These are phyloP conservation scores for Megacollybia marginata DNA, from an alignment of 768 basidiomycete species.

Conservation along the genomic window DNA sequence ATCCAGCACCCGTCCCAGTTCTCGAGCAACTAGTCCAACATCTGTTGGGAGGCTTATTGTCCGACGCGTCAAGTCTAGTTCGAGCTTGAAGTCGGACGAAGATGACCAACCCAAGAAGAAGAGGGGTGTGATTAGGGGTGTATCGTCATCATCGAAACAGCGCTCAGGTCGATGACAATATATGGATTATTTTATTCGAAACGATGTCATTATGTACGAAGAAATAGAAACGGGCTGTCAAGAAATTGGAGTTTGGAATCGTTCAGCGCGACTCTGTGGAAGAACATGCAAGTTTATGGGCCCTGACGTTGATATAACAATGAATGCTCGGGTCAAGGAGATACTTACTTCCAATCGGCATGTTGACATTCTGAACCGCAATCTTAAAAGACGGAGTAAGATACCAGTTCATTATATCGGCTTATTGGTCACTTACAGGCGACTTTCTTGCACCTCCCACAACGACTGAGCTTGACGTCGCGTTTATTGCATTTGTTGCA, in stretches of 20 bases:
- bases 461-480: constrained; percentile 18
- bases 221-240: neutral
- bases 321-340: constrained; percentile 3
- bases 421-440: constrained; percentile 17
- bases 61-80: neutral
- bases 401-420: no score
- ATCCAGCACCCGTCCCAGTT: neutral
- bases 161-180: no score
- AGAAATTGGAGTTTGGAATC: neutral
- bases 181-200: no score
- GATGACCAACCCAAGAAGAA: constrained; percentile 1
- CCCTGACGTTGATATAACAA: neutral
- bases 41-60: neutral
- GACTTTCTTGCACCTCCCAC: constrained; percentile 17
- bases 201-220: no score
- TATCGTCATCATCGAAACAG: neutral
- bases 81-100: neutral
- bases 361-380: constrained; percentile 20
- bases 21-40: no score
- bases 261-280: neutral
- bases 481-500: constrained; percentile 21
- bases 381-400: constrained; percentile 6
- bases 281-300: constrained; percentile 1
- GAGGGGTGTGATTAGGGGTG: constrained; percentile 3
- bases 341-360: constrained; percentile 22